These are phyloP conservation scores for Clavulina sp. DNA, from an alignment of 768 basidiomycete species.

Conservation along the genomic window DNA sequence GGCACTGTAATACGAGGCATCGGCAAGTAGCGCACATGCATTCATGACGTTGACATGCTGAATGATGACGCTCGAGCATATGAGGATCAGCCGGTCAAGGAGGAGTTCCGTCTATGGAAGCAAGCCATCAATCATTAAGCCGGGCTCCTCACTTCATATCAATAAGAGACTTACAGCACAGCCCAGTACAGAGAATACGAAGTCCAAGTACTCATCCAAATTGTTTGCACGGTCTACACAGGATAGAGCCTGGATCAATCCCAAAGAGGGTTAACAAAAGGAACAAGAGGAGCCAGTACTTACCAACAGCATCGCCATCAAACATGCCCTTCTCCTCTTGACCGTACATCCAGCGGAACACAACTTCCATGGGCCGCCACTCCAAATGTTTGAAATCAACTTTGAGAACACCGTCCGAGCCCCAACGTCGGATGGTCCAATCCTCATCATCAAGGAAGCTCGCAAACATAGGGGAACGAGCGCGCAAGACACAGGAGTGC, in stretches of 20 bases:
- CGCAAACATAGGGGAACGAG: constrained; percentile 69
- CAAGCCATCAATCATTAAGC: neutral
- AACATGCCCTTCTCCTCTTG: constrained; percentile 49
- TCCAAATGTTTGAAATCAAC: constrained; percentile 55
- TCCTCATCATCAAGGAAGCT: constrained; percentile 66
- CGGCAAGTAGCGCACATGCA: constrained; percentile 59
- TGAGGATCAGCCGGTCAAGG: constrained; percentile 62
- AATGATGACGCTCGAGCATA: constrained; percentile 67
- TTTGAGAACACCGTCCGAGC: constrained; percentile 32
- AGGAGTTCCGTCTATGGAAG: constrained; percentile 60
- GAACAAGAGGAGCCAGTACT: constrained; percentile 13
- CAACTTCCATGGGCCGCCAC: constrained; percentile 59
- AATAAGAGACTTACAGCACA: constrained; percentile 42
- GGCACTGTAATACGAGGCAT: constrained; percentile 67
- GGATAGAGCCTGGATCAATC: neutral
- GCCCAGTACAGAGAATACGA: constrained; percentile 73
- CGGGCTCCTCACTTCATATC: neutral
- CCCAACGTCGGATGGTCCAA: constrained; percentile 58
- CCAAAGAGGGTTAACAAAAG: neutral
- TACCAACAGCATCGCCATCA: constrained; percentile 47
- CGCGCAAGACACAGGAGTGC: constrained; percentile 62
- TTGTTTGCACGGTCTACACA: constrained; percentile 39
- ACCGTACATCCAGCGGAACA: constrained; percentile 66
- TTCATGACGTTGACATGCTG: constrained; percentile 53
- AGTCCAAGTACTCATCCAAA: constrained; percentile 63